These are phyloP conservation scores for Eleusine indica DNA, from an alignment of 176 grass and related monocot genomes.

Conservation along the genomic window DNA sequence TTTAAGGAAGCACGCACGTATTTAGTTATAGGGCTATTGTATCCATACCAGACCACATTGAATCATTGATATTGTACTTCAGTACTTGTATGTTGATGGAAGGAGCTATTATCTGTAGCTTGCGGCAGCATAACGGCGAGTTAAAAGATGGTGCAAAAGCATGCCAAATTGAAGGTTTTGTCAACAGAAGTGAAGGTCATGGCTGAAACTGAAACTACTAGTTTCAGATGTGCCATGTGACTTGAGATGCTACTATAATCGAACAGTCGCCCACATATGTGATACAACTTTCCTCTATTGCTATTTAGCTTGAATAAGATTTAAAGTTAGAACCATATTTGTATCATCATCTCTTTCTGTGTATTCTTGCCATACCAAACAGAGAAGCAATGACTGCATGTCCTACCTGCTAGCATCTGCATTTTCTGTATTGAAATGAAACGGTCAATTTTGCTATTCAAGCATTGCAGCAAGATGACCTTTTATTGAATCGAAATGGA, in stretches of 20 bases:
- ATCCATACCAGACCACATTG: background rate
- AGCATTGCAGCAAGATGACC: background rate
- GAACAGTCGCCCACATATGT: background rate
- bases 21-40: no score
- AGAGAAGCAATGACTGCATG: background rate
- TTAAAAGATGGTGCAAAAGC: constrained; percentile 95
- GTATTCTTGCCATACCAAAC: background rate
- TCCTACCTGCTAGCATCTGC: background rate
- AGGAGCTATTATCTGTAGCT: constrained; percentile 43
- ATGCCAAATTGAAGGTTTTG: constrained; percentile 78
- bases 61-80: background rate
- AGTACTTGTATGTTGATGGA: background rate
- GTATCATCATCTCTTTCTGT: background rate
- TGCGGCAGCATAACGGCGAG: constrained; percentile 83
- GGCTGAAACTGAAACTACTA: background rate
- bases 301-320: background rate
- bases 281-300: background rate
- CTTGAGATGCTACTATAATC: background rate
- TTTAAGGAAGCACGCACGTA: constrained; percentile 2
- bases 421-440: background rate
- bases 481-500: constrained; percentile 71
- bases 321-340: background rate
- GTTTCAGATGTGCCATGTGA: background rate
- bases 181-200: constrained; percentile 76
- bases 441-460: background rate